Conservation (phyloP, 2,329 filamentous ascomycete species). For the Colletotrichum sp. region DNA sequence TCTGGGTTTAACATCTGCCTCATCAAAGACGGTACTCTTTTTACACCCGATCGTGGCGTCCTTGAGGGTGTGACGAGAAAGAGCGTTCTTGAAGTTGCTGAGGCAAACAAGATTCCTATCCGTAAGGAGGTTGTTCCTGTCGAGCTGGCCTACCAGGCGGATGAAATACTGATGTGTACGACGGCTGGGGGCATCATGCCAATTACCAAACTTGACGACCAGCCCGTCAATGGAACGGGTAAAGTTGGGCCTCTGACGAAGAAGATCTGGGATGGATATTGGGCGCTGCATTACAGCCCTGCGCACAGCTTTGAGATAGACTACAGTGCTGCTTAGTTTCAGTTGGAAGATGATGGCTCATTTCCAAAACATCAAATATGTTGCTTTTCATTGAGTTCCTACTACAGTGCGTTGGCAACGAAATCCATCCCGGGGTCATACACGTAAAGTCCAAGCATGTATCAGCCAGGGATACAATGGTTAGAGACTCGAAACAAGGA, state of each 20-base stretch:
- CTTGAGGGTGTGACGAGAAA: slow-evolving; percentile 53
- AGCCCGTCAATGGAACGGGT: slow-evolving; percentile 41
- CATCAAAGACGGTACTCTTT: slow-evolving; percentile 48
- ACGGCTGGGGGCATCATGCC: slow-evolving; percentile 61
- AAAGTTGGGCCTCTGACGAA: slow-evolving; percentile 50
- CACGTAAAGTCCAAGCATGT: neutral
- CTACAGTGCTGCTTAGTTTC: slow-evolving; percentile 23
- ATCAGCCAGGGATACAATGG: neutral
- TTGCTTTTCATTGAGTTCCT: neutral
- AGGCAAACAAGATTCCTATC: slow-evolving; percentile 34
- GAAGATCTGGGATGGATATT: slow-evolving; percentile 56
- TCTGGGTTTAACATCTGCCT: slow-evolving; percentile 54
- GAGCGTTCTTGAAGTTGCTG: slow-evolving; percentile 51
- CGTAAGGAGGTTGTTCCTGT: slow-evolving; percentile 46
- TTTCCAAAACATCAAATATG: neutral
- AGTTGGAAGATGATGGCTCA: neutral
- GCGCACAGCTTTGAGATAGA: slow-evolving; percentile 37
- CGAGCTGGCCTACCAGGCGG: slow-evolving; percentile 42
- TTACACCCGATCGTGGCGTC: slow-evolving; percentile 53
- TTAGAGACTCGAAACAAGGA: neutral
- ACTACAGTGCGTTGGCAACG: neutral
- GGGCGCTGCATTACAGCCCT: slow-evolving; percentile 50
- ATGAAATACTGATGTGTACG: slow-evolving; percentile 59
- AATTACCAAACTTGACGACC: slow-evolving; percentile 50
- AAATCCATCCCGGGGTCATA: neutral